Percentiles rank a stretch among this genome's conserved stretches.
Conservation (phyloP, 129 eudicot genomes). For the Oenanthe sinensis region DNA sequence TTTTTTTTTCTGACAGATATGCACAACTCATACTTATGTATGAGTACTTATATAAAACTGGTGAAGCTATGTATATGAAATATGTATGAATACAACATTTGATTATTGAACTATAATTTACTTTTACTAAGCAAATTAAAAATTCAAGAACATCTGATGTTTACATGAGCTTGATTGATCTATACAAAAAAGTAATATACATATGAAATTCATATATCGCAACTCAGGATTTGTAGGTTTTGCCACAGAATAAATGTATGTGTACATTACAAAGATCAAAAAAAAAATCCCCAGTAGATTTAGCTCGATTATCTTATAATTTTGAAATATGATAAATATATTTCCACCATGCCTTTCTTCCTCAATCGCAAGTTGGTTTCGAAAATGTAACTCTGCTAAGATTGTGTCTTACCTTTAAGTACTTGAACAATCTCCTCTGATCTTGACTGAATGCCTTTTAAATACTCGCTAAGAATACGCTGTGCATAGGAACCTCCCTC, state of each 20-base stretch:
- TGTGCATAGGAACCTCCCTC: conserved; percentile 96
- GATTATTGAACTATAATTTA: too few relatives aligned
- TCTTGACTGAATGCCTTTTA: conserved; percentile 82
- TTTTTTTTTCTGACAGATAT: too few relatives aligned
- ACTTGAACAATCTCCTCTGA: conserved; percentile 47
- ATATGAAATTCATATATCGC: neutral
- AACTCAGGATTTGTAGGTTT: neutral
- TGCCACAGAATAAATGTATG: neutral
- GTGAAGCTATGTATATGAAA: too few relatives aligned
- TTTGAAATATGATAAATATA: neutral
- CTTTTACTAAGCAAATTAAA: neutral
- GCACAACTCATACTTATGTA: too few relatives aligned
- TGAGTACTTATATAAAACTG: too few relatives aligned
- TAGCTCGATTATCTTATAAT: neutral
- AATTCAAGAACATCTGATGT: neutral
- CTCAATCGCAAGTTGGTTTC: neutral
- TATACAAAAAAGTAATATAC: neutral
- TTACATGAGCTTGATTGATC: neutral
- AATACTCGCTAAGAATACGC: conserved; percentile 67
- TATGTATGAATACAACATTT: too few relatives aligned
- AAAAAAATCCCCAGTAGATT: too few relatives aligned
- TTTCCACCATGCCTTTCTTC: neutral
- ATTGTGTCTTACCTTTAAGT: conserved; percentile 45
- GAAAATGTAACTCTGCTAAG: conserved; percentile 7
- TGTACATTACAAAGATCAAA: neutral